A percentile compares a stretch with the other conserved stretches of the same genome.
These are phyloP conservation scores for Kwoniella europaea DNA, from an alignment of 768 basidiomycete genomes.

Conservation along the genomic window DNA sequence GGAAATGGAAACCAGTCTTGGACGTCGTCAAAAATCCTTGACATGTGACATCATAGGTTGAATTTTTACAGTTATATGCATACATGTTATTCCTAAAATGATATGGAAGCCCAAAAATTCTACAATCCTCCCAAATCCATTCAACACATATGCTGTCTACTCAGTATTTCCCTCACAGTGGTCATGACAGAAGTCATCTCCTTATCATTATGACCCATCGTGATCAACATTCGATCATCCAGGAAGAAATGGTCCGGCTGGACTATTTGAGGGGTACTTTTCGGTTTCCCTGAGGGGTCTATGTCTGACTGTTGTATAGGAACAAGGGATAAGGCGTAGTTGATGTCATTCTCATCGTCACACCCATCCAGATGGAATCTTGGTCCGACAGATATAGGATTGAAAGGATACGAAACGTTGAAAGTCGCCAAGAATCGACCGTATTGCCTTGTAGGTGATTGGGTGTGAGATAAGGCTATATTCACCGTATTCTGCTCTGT, in stretches of 20 bases:
- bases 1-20: no score
- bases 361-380: conserved; percentile 15
- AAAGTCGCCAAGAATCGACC: conserved; percentile 22
- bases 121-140: not conserved
- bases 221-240: conserved; percentile 28
- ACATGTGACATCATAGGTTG: conserved; percentile 1
- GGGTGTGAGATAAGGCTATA: conserved; percentile 15
- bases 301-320: conserved; percentile 14
- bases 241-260: conserved; percentile 28
- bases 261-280: not conserved
- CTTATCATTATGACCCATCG: conserved; percentile 21
- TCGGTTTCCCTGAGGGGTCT: not conserved
- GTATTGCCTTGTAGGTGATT: conserved; percentile 13
- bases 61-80: not conserved
- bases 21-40: not conserved
- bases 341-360: conserved; percentile 20
- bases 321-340: conserved; percentile 18
- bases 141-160: conserved; percentile 21
- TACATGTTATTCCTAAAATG: not conserved
- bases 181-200: conserved; percentile 15
- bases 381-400: conserved; percentile 29
- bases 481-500: conserved; percentile 21
- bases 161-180: conserved; percentile 15
- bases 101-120: not conserved
- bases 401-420: conserved; percentile 21